These are phyloP conservation scores for Takashimella tepidaria DNA, from an alignment of 1,284 basidiomycete species.

Conservation along the genomic window DNA sequence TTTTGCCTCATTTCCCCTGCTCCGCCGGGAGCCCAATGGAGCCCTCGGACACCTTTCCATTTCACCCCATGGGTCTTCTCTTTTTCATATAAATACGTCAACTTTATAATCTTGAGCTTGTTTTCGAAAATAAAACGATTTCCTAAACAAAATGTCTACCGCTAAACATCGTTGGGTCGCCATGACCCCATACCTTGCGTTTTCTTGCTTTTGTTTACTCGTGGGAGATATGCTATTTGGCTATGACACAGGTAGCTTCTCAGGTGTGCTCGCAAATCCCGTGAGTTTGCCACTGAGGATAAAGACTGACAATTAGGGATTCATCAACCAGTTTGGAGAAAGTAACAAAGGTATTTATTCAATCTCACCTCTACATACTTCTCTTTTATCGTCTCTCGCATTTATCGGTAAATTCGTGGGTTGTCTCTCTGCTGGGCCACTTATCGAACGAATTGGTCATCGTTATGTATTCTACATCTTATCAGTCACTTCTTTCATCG, in stretches of 20 bases:
- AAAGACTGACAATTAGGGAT: constrained; percentile 1
- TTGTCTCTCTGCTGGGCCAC: constrained; percentile 2
- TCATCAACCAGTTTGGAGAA: constrained; percentile 13
- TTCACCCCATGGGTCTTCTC: no score
- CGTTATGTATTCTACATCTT: constrained; percentile 6
- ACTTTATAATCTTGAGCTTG: no score
- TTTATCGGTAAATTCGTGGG: constrained; percentile 14
- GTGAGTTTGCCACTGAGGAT: neutral
- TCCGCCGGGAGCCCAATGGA: no score
- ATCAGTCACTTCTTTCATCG: constrained; percentile 3
- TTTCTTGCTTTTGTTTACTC: constrained; percentile 8
- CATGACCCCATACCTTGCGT: constrained; percentile 6
- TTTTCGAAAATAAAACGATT: no score
- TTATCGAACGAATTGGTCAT: constrained; percentile 12
- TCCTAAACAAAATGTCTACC: neutral
- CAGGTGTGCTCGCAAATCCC: constrained; percentile 6
- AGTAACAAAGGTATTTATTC: constrained; percentile 4
- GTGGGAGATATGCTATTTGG: constrained; percentile 11
- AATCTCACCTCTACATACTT: constrained; percentile 3
- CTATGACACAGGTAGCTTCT: constrained; percentile 3
- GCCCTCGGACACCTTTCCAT: no score
- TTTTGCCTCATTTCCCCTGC: no score
- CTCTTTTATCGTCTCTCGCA: constrained; percentile 7
- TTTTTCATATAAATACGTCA: no score
- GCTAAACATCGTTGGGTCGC: neutral